Evolutionary conservation across 257 asterid species (phyloP).

Genomic region (Ballota nigra): DNA sequence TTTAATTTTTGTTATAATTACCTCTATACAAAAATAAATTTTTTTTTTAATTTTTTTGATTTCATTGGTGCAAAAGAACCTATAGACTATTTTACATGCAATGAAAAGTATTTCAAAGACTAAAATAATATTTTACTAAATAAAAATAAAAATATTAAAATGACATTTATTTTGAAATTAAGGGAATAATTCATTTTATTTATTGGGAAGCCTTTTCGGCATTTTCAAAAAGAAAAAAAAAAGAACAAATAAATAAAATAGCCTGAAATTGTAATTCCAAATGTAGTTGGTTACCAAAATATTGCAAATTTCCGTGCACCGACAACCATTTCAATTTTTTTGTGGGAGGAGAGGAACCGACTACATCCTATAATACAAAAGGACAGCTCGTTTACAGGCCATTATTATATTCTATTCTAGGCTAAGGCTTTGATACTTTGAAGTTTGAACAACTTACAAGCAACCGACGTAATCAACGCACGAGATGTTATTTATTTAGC

Average conservation of each 20-base stretch:
- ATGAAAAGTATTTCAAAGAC: too few relatives aligned
- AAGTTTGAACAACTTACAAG: not conserved
- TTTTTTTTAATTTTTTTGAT: too few relatives aligned
- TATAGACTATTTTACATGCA: too few relatives aligned
- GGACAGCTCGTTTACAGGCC: slow-evolving; percentile 14
- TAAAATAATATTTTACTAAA: too few relatives aligned
- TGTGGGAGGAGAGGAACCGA: slow-evolving; percentile 27
- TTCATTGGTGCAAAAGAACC: too few relatives aligned
- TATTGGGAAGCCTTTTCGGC: not conserved
- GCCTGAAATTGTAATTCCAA: not conserved
- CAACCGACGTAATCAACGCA: slow-evolving; percentile 1
- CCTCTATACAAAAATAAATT: too few relatives aligned
- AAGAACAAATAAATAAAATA: not conserved
- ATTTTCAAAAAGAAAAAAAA: not conserved
- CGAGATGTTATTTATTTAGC: not conserved
- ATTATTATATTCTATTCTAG: too few relatives aligned
- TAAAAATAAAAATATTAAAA: too few relatives aligned
- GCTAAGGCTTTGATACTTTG: too few relatives aligned
- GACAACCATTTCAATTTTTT: slow-evolving; percentile 20
- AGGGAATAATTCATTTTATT: not conserved
- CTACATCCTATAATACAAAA: slow-evolving; percentile 14
- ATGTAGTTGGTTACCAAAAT: too few relatives aligned
- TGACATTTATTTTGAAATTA: too few relatives aligned
- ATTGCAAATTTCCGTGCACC: slow-evolving; percentile 20
- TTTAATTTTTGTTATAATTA: too few relatives aligned